Evolutionary conservation across 352 stramenopile species (phyloP).

Genomic region (Globisporangium radiosum): DNA sequence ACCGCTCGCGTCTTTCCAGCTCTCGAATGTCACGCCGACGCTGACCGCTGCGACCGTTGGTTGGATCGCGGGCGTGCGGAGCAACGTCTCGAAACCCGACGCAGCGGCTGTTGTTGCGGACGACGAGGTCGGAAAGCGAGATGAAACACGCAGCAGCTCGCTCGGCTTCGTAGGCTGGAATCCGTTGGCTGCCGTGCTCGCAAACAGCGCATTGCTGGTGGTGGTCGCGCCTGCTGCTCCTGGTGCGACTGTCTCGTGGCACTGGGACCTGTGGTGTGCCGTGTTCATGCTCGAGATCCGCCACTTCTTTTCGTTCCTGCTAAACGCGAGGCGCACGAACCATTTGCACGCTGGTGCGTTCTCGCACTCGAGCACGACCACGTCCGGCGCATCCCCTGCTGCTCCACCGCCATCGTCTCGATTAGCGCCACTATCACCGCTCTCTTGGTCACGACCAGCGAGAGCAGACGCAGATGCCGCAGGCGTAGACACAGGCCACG

Average conservation of each 20-base stretch:
- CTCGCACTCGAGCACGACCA: constrained; percentile 55
- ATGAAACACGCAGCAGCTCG: too few species aligned
- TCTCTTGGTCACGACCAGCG: too few species aligned
- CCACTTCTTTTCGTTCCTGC: constrained; percentile 64
- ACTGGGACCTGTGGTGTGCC: constrained; percentile 58
- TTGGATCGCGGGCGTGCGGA: too few species aligned
- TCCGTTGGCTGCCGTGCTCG: too few species aligned
- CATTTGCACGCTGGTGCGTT: constrained; percentile 64
- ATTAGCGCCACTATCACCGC: too few species aligned
- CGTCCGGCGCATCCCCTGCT: constrained; percentile 17
- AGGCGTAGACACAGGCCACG: constrained; percentile 12
- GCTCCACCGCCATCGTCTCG: neutral
- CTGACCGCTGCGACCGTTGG: constrained; percentile 21
- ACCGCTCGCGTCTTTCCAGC: constrained; percentile 54
- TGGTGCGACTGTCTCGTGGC: constrained; percentile 13
- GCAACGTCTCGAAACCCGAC: too few species aligned
- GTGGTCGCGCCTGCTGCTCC: too few species aligned
- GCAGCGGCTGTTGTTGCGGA: too few species aligned
- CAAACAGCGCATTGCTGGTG: too few species aligned
- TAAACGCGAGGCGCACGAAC: constrained; percentile 59
- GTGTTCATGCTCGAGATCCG: constrained; percentile 71
- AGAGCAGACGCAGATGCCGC: constrained; percentile 20
- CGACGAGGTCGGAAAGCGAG: too few species aligned
- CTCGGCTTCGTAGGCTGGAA: too few species aligned
- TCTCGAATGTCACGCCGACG: constrained; percentile 35